These are phyloP conservation scores for Eucalyptus decipiens DNA, from an alignment of 345 rosid species.

Conservation along the genomic window DNA sequence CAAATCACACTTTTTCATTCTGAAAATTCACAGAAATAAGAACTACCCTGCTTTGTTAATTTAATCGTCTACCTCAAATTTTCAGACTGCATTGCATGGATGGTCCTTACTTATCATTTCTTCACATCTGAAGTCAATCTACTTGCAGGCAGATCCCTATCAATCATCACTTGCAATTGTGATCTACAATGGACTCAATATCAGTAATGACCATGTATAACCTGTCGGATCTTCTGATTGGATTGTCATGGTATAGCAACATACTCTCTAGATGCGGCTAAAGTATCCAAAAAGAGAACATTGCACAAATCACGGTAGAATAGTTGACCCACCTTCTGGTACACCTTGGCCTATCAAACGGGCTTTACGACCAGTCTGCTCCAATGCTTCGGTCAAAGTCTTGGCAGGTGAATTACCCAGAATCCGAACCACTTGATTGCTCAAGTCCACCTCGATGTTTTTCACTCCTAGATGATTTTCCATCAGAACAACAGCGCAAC, in stretches of 20 bases:
- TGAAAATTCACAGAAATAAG: not conserved
- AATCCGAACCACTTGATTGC: conserved; percentile 75
- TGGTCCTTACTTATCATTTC: not conserved
- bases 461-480: conserved; percentile 43
- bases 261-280: not conserved
- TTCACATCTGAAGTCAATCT: not conserved
- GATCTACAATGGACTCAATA: not conserved
- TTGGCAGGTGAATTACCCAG: conserved; percentile 73
- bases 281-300: not conserved
- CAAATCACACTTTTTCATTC: not conserved
- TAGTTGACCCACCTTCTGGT: conserved; percentile 61
- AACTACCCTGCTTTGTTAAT: not conserved
- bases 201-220: not conserved
- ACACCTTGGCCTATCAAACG: conserved; percentile 89
- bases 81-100: not conserved
- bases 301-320: not conserved
- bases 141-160: not conserved
- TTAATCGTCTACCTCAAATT: not conserved
- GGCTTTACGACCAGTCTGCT: conserved; percentile 81
- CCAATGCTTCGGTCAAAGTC: conserved; percentile 70
- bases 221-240: not conserved
- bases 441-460: conserved; percentile 76
- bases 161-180: not conserved
- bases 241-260: not conserved
- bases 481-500: not conserved